Conservation (phyloP, 140 eudicot species). For the Bidens hawaiensis region DNA sequence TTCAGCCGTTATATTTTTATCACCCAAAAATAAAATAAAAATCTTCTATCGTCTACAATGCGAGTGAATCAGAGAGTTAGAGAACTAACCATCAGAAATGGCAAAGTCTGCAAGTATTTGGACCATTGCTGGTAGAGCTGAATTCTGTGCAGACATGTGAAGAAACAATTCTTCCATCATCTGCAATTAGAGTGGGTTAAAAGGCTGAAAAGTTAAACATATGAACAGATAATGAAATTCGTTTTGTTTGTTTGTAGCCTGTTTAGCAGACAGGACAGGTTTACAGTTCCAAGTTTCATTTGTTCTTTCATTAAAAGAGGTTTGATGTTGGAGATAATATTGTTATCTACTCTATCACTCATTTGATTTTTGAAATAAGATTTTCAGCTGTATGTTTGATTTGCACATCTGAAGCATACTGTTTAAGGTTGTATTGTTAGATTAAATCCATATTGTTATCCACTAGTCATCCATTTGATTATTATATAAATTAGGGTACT, state of each 20-base stretch:
- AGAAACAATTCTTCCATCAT: conserved; percentile 94
- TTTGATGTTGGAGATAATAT: background rate
- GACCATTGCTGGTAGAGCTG: conserved; percentile 95
- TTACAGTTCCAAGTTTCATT: background rate
- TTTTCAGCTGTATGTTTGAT: background rate
- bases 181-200: conserved; percentile 34
- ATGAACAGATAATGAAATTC: background rate
- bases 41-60: conserved; percentile 1
- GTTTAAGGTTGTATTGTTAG: background rate
- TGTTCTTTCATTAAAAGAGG: conserved; percentile 9
- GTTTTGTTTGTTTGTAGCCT: background rate
- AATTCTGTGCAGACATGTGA: conserved; percentile 73
- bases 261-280: background rate
- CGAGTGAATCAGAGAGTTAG: conserved; percentile 4
- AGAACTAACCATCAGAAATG: conserved; percentile 66
- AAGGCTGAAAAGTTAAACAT: background rate
- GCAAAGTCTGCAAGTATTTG: conserved; percentile 96
- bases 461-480: background rate
- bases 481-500: background rate
- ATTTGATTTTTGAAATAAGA: background rate
- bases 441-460: too few species aligned
- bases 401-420: conserved; percentile 6
- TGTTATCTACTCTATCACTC: background rate
- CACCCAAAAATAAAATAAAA: conserved; percentile 4
- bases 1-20: conserved; percentile 9